Base-by-base conservation (phyloP, 2,329 filamentous ascomycete species). In the Parasarocladium wereldwijsianum region DNA sequence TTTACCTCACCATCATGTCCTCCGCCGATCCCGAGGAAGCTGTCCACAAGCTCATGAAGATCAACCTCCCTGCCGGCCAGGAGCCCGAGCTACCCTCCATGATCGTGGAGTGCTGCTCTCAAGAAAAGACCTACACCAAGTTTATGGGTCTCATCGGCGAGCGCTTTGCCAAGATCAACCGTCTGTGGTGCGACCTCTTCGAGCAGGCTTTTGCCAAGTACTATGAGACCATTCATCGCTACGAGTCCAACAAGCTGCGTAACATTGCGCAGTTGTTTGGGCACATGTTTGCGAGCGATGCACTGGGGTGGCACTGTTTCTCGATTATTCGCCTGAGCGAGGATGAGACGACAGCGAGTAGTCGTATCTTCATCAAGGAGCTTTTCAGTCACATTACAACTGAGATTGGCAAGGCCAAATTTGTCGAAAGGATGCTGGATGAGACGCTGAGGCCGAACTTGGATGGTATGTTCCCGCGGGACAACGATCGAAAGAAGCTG, bases 311-410 rank as follows among this genome's bases (percentile, higher is more conserved):
- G 90, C 83, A 96, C 46, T 78, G 83, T 14, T 55, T 98, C 26
- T 81, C 77, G 1, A 68, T 77, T 32, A 74, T 98, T 36, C 86
- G 86, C 49, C 60, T 98, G 30, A 98, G 90, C 47, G 86, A 98
- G 51, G 87, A 96, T 34, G 90, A 98, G 46, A 98, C 90, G 0
- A 98, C 87, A 1, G 87, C 85, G 2, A 90, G 84, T 38, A 93
- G 83, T 42, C 83, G 90, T 62, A 96, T 98, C 52, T 98, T 96
- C 49, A 81, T 98, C 64, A 96, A 94, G 61, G 96, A 96, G 34
- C 59, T 98, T 9, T 92, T 98, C 49, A 85, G 96, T 51, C 85
- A 94, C 45, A 70, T 96, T 15, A 70, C 76, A 4, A 84, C 94
- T 54, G 80, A 83, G 36, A 67, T 93, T 35, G 87, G 90, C 34